These are phyloP conservation scores for Rhizoctonia solani DNA, from an alignment of 1,284 basidiomycete genomes.

Conservation along the genomic window DNA sequence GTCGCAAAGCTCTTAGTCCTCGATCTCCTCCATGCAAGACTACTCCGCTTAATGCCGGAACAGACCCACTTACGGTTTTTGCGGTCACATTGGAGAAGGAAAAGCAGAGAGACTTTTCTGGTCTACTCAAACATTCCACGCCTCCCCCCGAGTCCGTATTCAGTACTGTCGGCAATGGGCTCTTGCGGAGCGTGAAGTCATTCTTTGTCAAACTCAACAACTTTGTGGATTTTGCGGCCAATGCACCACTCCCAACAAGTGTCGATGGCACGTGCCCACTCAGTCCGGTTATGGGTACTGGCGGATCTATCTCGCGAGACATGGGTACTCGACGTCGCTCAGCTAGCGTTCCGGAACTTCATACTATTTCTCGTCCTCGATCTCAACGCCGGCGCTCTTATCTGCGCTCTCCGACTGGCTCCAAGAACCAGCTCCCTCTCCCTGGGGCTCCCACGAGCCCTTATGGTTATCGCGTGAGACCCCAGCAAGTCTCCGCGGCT, in stretches of 20 bases:
- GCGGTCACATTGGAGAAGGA: conserved; percentile 14
- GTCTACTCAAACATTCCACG: conserved; percentile 4
- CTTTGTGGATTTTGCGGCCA: conserved; percentile 17
- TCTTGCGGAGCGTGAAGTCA: conserved; percentile 15
- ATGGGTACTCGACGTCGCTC: not conserved
- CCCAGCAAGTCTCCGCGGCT: conserved; percentile 10
- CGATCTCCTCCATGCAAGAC: conserved; percentile 26
- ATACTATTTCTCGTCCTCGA: not conserved
- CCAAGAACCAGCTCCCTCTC: too few relatives aligned
- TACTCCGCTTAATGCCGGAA: conserved; percentile 6
- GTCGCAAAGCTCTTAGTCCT: conserved; percentile 6
- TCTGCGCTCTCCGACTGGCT: not conserved
- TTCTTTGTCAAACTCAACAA: conserved; percentile 9
- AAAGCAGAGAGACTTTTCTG: conserved; percentile 26
- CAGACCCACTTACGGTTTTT: conserved; percentile 20
- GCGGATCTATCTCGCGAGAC: not conserved
- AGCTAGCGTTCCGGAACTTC: not conserved
- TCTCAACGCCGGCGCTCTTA: conserved; percentile 10
- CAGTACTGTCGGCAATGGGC: not conserved
- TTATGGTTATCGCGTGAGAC: conserved; percentile 30
- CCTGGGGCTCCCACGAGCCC: conserved; percentile 25
- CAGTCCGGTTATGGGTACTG: conserved; percentile 12
- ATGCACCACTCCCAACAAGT: conserved; percentile 1
- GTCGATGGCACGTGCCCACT: conserved; percentile 26
- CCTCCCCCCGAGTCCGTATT: not conserved